phyloP scores from a whole-genome alignment of 2,329 filamentous ascomycete species.

The Furcasterigmium furcatum region DNA sequence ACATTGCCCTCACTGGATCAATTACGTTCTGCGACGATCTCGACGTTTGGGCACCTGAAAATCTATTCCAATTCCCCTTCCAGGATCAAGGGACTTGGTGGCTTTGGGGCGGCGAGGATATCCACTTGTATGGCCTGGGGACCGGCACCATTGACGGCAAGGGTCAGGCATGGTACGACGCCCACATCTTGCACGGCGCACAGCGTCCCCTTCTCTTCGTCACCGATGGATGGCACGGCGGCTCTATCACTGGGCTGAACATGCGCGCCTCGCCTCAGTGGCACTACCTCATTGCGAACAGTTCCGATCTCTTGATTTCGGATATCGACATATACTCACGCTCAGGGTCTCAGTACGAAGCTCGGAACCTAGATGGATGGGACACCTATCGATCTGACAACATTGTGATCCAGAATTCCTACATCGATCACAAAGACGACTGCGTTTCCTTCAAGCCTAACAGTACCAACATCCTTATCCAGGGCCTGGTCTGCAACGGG shows the following conservation, averaged over 20 bases:
- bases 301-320: conserved; percentile 59
- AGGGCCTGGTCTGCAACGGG: conserved; percentile 65
- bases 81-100: conserved; percentile 55
- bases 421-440: conserved; percentile 64
- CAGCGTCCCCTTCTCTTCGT: conserved; percentile 56
- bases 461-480: conserved; percentile 64
- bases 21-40: conserved; percentile 64
- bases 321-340: conserved; percentile 50
- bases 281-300: conserved; percentile 62
- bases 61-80: conserved; percentile 59
- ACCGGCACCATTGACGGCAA: conserved; percentile 50
- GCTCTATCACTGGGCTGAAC: conserved; percentile 56
- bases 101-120: conserved; percentile 24
- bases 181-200: conserved; percentile 47
- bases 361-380: conserved; percentile 64
- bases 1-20: conserved; percentile 53
- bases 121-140: conserved; percentile 62
- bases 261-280: too few species aligned
- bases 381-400: conserved; percentile 59
- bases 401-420: conserved; percentile 64
- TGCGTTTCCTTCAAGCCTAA: conserved; percentile 76
- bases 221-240: conserved; percentile 51
- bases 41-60: conserved; percentile 62
- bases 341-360: neutral
- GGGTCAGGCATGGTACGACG: conserved; percentile 61